These are phyloP conservation scores for Solanum paucissectum DNA, from an alignment of 257 asterid species.

Conservation along the genomic window DNA sequence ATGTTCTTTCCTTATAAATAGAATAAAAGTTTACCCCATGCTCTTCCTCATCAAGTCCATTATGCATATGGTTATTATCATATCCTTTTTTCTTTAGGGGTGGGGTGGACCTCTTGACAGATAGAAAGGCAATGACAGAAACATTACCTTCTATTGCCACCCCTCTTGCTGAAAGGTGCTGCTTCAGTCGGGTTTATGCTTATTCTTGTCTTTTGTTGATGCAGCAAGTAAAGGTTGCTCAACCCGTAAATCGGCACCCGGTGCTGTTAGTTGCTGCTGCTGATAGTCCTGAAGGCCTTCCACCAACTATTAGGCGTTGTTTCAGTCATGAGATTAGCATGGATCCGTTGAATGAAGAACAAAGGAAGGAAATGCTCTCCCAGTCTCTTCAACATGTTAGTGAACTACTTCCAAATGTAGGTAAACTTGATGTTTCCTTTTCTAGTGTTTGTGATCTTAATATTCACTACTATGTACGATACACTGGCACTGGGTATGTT, in stretches of 20 bases:
- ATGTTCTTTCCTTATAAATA: neutral
- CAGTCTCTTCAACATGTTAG: conserved; percentile 50
- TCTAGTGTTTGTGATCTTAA: neutral
- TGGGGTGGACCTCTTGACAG: neutral
- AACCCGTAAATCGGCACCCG: conserved; percentile 44
- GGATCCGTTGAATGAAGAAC: conserved; percentile 73
- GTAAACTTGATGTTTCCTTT: conserved; percentile 10
- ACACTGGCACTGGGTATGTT: neutral
- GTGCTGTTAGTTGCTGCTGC: conserved; percentile 81
- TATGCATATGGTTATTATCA: neutral
- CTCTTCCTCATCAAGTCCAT: neutral
- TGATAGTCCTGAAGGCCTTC: conserved; percentile 79
- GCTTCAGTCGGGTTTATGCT: neutral
- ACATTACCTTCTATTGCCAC: neutral
- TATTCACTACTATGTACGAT: neutral
- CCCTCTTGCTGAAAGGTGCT: neutral
- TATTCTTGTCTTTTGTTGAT: conserved; percentile 7
- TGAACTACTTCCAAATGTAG: conserved; percentile 53
- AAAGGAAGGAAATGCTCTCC: conserved; percentile 63
- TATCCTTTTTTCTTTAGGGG: neutral
- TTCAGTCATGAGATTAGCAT: conserved; percentile 88
- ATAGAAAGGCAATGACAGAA: neutral
- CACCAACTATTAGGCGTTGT: conserved; percentile 79
- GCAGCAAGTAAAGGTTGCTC: conserved; percentile 34
- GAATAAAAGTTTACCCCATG: neutral